These are phyloP conservation scores for Sideroxylon spinosum DNA, from an alignment of 179 eudicot species.

Conservation along the genomic window DNA sequence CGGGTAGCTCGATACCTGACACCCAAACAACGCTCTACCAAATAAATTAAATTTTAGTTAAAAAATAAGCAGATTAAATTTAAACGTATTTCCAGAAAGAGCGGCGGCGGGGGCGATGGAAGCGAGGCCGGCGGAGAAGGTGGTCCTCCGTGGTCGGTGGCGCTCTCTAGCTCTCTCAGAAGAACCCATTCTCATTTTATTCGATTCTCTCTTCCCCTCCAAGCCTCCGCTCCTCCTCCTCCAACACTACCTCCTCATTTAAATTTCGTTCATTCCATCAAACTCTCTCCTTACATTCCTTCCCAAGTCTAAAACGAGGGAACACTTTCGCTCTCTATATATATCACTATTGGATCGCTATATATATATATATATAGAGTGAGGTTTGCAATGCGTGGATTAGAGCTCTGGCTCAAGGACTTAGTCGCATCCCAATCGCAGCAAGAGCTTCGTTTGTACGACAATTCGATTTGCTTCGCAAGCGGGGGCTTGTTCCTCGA, in stretches of 20 bases:
- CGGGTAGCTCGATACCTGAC: too few species aligned
- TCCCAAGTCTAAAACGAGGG: too few species aligned
- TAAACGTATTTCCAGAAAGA: too few species aligned
- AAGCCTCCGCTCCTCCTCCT: background rate
- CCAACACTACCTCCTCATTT: background rate
- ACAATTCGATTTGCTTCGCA: conserved; percentile 14
- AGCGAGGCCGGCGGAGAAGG: background rate
- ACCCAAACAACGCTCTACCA: too few species aligned
- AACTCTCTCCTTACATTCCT: background rate
- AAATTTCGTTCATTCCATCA: background rate
- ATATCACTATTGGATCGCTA: background rate
- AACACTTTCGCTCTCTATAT: background rate
- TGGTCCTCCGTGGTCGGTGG: background rate
- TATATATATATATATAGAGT: background rate
- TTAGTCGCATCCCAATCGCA: conserved; percentile 3
- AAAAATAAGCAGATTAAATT: too few species aligned
- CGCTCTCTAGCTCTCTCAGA: background rate
- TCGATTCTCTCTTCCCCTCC: conserved; percentile 7
- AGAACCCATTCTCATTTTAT: background rate
- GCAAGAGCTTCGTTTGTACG: conserved; percentile 24
- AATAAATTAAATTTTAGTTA: too few species aligned
- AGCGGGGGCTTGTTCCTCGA: conserved; percentile 56
- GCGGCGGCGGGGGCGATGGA: conserved; percentile 17
- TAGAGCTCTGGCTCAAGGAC: conserved; percentile 28
- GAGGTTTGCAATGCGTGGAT: conserved; percentile 36